Conservation (phyloP, 768 basidiomycete genomes). For the Boletus insuetus region DNA sequence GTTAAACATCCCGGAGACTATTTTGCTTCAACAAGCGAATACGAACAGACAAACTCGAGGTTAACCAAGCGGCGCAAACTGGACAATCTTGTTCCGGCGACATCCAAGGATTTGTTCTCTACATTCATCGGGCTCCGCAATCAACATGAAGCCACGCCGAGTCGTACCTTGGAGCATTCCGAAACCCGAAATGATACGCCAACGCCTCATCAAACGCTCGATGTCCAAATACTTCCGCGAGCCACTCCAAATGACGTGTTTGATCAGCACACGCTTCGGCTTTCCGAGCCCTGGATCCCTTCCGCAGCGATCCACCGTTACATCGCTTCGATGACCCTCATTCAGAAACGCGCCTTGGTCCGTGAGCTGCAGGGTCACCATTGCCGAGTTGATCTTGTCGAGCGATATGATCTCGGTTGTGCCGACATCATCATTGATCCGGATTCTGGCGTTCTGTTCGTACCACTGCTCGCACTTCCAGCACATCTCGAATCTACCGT, state of each 20-base stretch:
- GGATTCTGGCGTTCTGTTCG: conserved; percentile 54
- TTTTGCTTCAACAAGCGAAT: background rate
- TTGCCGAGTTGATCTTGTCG: conserved; percentile 56
- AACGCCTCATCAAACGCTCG: conserved; percentile 2
- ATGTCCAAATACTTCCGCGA: conserved; percentile 17
- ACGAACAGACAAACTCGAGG: background rate
- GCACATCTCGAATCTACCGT: conserved; percentile 45
- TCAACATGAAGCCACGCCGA: conserved; percentile 2
- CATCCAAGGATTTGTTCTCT: conserved; percentile 26
- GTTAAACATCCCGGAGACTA: background rate
- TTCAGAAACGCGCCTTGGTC: conserved; percentile 66
- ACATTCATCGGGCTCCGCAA: conserved; percentile 28
- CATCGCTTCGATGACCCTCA: conserved; percentile 62
- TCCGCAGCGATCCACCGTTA: conserved; percentile 54
- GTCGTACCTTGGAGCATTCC: conserved; percentile 4
- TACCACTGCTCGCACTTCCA: conserved; percentile 46
- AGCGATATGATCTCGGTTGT: conserved; percentile 58
- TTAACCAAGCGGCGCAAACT: conserved; percentile 25
- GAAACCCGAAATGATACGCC: conserved; percentile 14
- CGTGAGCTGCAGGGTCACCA: conserved; percentile 43
- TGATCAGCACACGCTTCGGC: conserved; percentile 42
- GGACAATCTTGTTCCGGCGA: conserved; percentile 21
- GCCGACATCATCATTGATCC: conserved; percentile 69
- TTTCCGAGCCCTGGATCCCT: conserved; percentile 33
- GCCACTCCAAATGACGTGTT: conserved; percentile 41